Conservation (phyloP, 805 yeast genomes). For the Candida insectorum region DNA sequence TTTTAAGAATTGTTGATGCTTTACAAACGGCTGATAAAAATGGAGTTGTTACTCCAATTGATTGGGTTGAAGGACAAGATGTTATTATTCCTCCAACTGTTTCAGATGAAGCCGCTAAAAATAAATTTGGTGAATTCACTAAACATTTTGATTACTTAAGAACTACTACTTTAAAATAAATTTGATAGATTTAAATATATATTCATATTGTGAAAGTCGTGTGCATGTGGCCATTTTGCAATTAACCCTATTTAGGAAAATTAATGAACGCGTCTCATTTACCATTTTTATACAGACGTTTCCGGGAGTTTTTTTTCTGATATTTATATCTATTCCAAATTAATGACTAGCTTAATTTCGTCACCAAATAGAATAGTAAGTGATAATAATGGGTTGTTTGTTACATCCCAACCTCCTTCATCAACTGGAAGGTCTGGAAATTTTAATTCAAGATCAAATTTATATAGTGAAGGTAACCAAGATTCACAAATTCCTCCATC, state of each 20-base stretch:
- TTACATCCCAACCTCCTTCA: slow-evolving; percentile 42
- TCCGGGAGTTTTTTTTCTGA: no score
- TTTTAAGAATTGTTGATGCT: slow-evolving; percentile 66
- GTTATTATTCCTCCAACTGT: slow-evolving; percentile 70
- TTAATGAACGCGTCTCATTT: slow-evolving; percentile 16
- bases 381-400: slow-evolving; percentile 36
- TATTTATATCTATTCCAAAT: no score
- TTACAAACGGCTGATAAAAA: slow-evolving; percentile 61
- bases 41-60: slow-evolving; percentile 65
- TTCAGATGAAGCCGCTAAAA: slow-evolving; percentile 56
- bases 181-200: not conserved
- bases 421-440: slow-evolving; percentile 33
- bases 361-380: slow-evolving; percentile 42
- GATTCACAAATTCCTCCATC: slow-evolving; percentile 8
- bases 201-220: not conserved
- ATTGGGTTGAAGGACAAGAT: slow-evolving; percentile 73
- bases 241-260: slow-evolving; percentile 18
- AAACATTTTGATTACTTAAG: slow-evolving; percentile 90
- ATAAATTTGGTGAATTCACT: slow-evolving; percentile 80
- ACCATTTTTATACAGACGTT: no score
- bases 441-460: slow-evolving; percentile 24
- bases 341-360: slow-evolving; percentile 42
- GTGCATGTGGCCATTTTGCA: slow-evolving; percentile 1
- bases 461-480: slow-evolving; percentile 19
- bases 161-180: slow-evolving; percentile 44